A percentile compares a stretch with the other conserved stretches of the same genome.
Conservation (phyloP, 2,329 filamentous ascomycete species). For the Cercospora zeina region DNA sequence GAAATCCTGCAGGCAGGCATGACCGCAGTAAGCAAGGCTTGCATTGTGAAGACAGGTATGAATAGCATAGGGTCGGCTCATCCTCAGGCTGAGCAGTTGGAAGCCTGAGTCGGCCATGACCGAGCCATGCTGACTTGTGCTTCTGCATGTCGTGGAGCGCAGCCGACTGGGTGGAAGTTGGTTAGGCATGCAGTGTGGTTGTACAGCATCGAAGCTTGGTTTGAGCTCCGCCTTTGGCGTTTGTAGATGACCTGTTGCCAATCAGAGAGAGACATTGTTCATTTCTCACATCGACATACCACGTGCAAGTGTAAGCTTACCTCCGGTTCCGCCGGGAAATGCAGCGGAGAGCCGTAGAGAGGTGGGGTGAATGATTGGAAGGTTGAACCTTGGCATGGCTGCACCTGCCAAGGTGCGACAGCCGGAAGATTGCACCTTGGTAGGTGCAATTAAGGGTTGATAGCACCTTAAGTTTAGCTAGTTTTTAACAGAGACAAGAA, state of each 20-base stretch:
- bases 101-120: slow-evolving; percentile 5
- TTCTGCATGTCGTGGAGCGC: not conserved
- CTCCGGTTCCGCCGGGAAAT: too few relatives aligned
- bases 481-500: too few relatives aligned
- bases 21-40: slow-evolving; percentile 2
- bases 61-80: not conserved
- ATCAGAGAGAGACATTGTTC: too few relatives aligned
- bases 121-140: not conserved
- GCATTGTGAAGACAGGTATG: not conserved
- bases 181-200: slow-evolving; percentile 7
- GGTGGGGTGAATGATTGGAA: too few relatives aligned
- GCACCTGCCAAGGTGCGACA: too few relatives aligned
- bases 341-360: too few relatives aligned
- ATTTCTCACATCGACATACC: too few relatives aligned
- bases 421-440: too few relatives aligned
- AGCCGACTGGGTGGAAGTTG: not conserved
- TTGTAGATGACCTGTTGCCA: slow-evolving; percentile 12
- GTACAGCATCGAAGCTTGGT: slow-evolving; percentile 7
- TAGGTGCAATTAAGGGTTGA: too few relatives aligned
- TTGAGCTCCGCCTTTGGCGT: slow-evolving; percentile 7
- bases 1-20: not conserved
- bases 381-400: too few relatives aligned
- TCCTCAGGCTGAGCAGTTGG: not conserved
- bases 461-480: too few relatives aligned
- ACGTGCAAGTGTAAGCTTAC: too few relatives aligned